These are phyloP conservation scores for Closterium sp. DNA, from an alignment of 139 green algal genomes.

Conservation along the genomic window DNA sequence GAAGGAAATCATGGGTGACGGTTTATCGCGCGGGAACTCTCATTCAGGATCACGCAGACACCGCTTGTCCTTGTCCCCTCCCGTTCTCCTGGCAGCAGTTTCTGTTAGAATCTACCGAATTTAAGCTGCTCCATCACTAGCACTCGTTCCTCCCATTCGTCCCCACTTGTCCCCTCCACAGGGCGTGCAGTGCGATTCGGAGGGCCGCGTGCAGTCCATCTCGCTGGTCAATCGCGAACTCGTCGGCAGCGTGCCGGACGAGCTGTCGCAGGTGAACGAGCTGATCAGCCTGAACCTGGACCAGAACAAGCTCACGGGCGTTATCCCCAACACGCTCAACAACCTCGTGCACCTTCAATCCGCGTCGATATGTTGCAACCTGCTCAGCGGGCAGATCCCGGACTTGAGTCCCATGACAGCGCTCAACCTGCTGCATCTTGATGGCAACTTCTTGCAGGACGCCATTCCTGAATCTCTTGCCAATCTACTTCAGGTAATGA, in stretches of 20 bases:
- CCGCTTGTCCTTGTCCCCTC: too few relatives aligned
- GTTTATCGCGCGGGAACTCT: neutral
- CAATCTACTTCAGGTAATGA: neutral
- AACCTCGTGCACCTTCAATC: neutral
- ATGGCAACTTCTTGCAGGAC: neutral
- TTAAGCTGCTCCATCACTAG: neutral
- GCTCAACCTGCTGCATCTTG: neutral
- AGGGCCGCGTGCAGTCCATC: neutral
- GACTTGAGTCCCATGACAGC: neutral
- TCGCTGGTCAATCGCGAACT: neutral
- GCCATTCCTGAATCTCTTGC: neutral
- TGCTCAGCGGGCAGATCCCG: neutral
- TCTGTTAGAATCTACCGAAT: too few relatives aligned
- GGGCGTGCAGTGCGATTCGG: neutral
- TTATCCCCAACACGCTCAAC: neutral
- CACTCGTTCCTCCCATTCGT: neutral
- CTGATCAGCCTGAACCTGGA: neutral
- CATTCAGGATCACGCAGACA: neutral
- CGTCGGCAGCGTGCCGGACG: neutral
- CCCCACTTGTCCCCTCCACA: too few relatives aligned
- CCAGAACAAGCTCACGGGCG: neutral
- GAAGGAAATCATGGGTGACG: neutral
- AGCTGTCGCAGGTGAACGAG: neutral
- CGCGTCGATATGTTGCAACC: neutral
- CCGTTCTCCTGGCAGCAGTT: too few relatives aligned